Evolutionary conservation across 1,284 basidiomycete genomes (phyloP).

Genomic region (Puccinia novopanici): DNA sequence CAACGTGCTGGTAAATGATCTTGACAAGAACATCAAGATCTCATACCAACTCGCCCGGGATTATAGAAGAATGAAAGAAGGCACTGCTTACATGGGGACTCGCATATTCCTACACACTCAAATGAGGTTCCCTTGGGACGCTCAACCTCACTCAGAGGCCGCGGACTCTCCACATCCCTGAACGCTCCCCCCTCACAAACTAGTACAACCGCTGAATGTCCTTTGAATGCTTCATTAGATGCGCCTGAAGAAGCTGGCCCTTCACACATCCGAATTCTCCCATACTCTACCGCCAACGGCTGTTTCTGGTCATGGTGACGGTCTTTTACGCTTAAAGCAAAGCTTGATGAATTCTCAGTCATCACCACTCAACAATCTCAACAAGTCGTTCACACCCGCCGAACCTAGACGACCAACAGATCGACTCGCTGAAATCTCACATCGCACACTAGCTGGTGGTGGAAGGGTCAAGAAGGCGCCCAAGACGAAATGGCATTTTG

Average conservation of each 20-base stretch:
- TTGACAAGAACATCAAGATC: slow-evolving; percentile 46
- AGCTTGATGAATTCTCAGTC: slow-evolving; percentile 30
- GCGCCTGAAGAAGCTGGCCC: slow-evolving; percentile 32
- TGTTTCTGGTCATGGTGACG: neutral
- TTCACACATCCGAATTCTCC: slow-evolving; percentile 34
- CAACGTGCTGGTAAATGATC: slow-evolving; percentile 24
- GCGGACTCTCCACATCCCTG: slow-evolving; percentile 29
- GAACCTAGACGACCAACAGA: slow-evolving; percentile 25
- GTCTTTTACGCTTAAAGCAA: slow-evolving; percentile 29
- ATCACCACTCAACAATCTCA: slow-evolving; percentile 28
- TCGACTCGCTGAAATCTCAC: neutral
- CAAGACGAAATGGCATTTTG: slow-evolving; percentile 85
- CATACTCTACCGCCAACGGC: slow-evolving; percentile 27
- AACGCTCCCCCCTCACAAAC: slow-evolving; percentile 11
- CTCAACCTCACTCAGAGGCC: slow-evolving; percentile 31
- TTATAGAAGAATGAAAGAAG: slow-evolving; percentile 51
- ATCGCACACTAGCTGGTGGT: neutral
- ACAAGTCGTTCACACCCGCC: slow-evolving; percentile 44
- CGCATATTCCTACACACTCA: neutral
- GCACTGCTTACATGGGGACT: slow-evolving; percentile 34
- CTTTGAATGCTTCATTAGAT: slow-evolving; percentile 20
- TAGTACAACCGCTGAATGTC: slow-evolving; percentile 1
- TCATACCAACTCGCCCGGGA: slow-evolving; percentile 48
- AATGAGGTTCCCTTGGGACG: slow-evolving; percentile 16
- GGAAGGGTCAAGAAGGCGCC: slow-evolving; percentile 47